Evolutionary conservation across 2,329 filamentous ascomycete species (phyloP).

Genomic region (Plectosphaerella plurivora): DNA sequence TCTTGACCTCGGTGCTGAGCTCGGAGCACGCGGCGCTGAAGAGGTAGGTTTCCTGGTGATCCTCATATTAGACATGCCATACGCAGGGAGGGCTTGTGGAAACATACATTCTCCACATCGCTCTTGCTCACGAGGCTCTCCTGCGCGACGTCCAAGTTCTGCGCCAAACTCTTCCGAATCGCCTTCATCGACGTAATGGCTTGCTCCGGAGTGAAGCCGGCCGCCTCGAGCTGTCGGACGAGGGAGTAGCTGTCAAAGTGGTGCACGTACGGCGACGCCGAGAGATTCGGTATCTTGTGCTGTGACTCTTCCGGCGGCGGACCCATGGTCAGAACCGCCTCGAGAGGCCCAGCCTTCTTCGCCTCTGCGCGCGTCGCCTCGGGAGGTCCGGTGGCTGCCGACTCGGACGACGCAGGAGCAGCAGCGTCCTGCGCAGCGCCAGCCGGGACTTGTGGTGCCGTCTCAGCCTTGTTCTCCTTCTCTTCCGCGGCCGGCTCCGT

Average conservation of each 20-base stretch:
- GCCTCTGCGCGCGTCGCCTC: slow-evolving; percentile 24
- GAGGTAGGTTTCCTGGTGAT: slow-evolving; percentile 70
- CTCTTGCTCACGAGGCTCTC: slow-evolving; percentile 81
- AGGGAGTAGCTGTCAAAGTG: slow-evolving; percentile 94
- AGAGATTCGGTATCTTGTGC: slow-evolving; percentile 61
- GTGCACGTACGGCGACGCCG: slow-evolving; percentile 78
- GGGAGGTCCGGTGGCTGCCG: not conserved
- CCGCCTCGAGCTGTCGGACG: slow-evolving; percentile 70
- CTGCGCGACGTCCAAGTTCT: slow-evolving; percentile 78
- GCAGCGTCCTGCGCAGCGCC: not conserved
- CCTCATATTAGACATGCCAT: not conserved
- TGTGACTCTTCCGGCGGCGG: slow-evolving; percentile 28
- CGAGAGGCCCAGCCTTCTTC: slow-evolving; percentile 43
- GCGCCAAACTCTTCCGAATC: slow-evolving; percentile 69
- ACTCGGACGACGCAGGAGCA: slow-evolving; percentile 1
- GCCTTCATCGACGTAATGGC: slow-evolving; percentile 90
- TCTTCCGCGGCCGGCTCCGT: slow-evolving; percentile 1
- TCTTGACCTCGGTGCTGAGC: slow-evolving; percentile 79
- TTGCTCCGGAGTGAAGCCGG: slow-evolving; percentile 70
- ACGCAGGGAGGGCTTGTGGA: slow-evolving; percentile 13
- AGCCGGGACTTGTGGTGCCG: not conserved
- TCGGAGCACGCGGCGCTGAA: slow-evolving; percentile 94
- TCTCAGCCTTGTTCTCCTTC: not conserved
- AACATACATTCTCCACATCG: slow-evolving; percentile 75
- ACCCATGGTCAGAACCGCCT: slow-evolving; percentile 44